Evolutionary conservation across 139 green algal genomes (phyloP), one percentile per base, ranked within the genome.

Genomic region (Chlorokybus atmophyticus): DNA sequence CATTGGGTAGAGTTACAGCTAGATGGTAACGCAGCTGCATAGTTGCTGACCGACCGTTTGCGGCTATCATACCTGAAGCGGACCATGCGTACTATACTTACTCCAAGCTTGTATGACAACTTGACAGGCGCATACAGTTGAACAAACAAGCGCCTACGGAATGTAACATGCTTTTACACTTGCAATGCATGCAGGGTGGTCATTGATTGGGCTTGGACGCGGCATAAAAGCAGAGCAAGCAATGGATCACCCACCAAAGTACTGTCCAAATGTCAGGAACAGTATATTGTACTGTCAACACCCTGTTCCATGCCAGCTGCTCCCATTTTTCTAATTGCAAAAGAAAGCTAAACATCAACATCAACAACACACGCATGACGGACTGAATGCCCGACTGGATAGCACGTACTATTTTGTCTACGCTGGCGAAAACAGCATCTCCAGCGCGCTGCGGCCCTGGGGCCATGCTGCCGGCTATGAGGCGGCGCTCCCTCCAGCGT

Each of bases 351-450:
- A 21, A 3, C 24, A 17, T 7, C 14, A n/a, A 23, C 1, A 6
- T 48, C 21, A 1, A 48, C 30, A 21, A 50, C 28, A 19, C 30
- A 47, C n/a, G n/a, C n/a, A n/a, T n/a, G n/a, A 47, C 19, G 19
- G 19, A 47, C 39, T 19, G 19, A 47, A 55, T 48, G 10, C 14
- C 8, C 24, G 10, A 32, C 8, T 8, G 47, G 10, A 32, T 29
- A 14, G 10, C 57, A 58, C 57, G n/a, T 31, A 64, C 57, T 26
- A 64, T 38, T 60, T 60, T 61, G 41, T 64, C 57, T 23, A 64
- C 23, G 28, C 29, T 64, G 17, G 57, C 52, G 14, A 58, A 60
- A 10, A 1, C 47, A 24, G 42, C 41, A 32, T 64, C 57, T 32
- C 57, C 57, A n/a, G 57, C n/a, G n/a, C n/a, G n/a, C n/a, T n/a